A percentile compares a stretch with the other conserved stretches of the same genome.
Evolutionary conservation across 768 basidiomycete species (phyloP).

Genomic region (Crepidotus variabilis): DNA sequence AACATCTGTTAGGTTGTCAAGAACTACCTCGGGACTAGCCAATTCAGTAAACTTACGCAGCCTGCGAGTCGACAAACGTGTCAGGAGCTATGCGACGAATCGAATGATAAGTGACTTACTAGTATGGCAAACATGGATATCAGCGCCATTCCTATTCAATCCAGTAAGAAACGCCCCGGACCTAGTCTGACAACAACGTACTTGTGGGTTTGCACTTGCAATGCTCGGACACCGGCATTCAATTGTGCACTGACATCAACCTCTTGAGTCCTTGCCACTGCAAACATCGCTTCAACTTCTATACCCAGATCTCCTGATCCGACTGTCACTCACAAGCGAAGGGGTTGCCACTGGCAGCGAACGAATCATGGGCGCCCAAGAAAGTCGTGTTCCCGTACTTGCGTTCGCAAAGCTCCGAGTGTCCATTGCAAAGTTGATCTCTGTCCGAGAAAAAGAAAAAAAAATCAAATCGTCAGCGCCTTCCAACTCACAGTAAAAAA

Average conservation of each 20-base stretch:
- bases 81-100: neutral
- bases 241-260: slow-evolving; percentile 44
- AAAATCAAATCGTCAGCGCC: neutral
- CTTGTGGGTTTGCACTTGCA: slow-evolving; percentile 52
- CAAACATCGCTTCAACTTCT: neutral
- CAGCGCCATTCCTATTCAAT: slow-evolving; percentile 24
- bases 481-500: too few relatives aligned
- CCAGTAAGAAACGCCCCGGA: neutral
- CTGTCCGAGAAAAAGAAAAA: slow-evolving; percentile 13
- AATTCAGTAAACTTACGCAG: slow-evolving; percentile 7
- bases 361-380: slow-evolving; percentile 53
- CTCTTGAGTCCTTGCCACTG: slow-evolving; percentile 46
- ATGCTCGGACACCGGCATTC: slow-evolving; percentile 41
- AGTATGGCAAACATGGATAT: slow-evolving; percentile 65
- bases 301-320: neutral
- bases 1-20: slow-evolving; percentile 20
- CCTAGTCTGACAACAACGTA: neutral
- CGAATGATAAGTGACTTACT: slow-evolving; percentile 30
- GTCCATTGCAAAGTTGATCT: slow-evolving; percentile 57
- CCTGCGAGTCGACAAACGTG: slow-evolving; percentile 21
- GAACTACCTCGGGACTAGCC: neutral
- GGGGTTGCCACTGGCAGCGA: slow-evolving; percentile 44
- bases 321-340: slow-evolving; percentile 34
- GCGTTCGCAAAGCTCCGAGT: slow-evolving; percentile 53
- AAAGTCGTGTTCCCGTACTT: slow-evolving; percentile 50